Evolutionary conservation across 768 basidiomycete species (phyloP).

Genomic region (Asterophora parasitica): DNA sequence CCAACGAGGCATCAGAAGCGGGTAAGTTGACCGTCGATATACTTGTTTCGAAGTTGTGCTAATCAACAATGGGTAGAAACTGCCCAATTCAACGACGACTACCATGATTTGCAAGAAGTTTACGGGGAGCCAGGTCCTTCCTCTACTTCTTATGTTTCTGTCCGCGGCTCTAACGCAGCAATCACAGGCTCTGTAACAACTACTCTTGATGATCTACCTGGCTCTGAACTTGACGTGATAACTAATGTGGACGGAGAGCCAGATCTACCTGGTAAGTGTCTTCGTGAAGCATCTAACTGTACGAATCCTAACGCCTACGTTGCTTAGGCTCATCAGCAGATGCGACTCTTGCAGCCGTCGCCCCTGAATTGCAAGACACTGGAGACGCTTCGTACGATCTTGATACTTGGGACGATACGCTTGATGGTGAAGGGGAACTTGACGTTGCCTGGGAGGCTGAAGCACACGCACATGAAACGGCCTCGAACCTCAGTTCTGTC

Average conservation of each 20-base stretch:
- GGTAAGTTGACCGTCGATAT: not conserved
- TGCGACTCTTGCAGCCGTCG: conserved; percentile 6
- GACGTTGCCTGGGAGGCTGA: conserved; percentile 38
- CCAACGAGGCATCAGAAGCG: not conserved
- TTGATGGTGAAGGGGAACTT: conserved; percentile 43
- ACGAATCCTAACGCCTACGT: not conserved
- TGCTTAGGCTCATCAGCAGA: conserved; percentile 8
- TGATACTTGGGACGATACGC: conserved; percentile 29
- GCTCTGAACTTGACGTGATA: not conserved
- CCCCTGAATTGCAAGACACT: conserved; percentile 7
- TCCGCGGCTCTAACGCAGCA: not conserved
- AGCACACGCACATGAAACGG: conserved; percentile 36
- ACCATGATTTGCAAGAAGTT: not conserved
- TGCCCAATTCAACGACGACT: not conserved
- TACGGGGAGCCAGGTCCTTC: conserved; percentile 5
- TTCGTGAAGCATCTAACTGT: not conserved
- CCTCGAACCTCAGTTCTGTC: conserved; percentile 47
- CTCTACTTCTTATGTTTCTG: not conserved
- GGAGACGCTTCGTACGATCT: conserved; percentile 6
- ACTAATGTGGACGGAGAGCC: conserved; percentile 4
- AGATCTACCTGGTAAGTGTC: conserved; percentile 6
- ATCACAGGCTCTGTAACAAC: conserved; percentile 1
- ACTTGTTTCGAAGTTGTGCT: not conserved
- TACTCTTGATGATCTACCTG: not conserved
- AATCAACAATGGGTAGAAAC: not conserved